Base-by-base conservation (phyloP, 768 basidiomycete genomes). In the Hericium erinaceus region DNA sequence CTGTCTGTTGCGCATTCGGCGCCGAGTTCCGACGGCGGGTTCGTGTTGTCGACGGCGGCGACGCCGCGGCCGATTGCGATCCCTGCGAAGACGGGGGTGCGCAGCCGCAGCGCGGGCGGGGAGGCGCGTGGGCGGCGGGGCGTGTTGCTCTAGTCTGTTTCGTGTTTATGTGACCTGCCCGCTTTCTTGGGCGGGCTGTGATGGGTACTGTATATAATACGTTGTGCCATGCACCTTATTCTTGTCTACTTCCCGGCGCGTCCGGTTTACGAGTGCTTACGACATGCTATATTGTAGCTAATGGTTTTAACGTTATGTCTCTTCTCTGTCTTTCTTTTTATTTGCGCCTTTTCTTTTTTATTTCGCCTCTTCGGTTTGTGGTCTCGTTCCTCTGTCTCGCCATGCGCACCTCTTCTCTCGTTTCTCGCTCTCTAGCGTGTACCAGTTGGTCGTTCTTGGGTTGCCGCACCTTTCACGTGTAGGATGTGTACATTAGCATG, bases 1-100 rank as follows among this genome's bases (percentile, higher is more conserved):
- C 16, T 61, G 41, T 54, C 60, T 2, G 48, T 58, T 28, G 62
- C 52, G 15, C 37, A 39, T 33, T 58, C 60, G 9, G 56, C 52
- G 52, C 55, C 57, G 18, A 39, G 54, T 40, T 44, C 24, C 2
- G 59, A 61, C n/a, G 53, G 56, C 13, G 55, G 60, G 10, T 60
- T 58, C 54, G 59, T 62, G 49, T 50, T 60, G 16, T 57, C 56
- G 1, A 44, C 61, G 3, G 55, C 52, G 6, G 13, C 49, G 24
- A 50, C 28, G 49, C 49, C 49, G 18, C 41, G 15, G 16, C 41
- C 41, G 20, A 20, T 46, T 46, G 41, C 41, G 20, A 24, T 33
- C 24, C 49, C 18, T n/a, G 33, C n/a, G 38, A 18, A 48, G 12
- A 18, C 40, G 2, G 20, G 48, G 16, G 26, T 18, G 12, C 58